A percentile compares a stretch with the other conserved stretches of the same genome.
phyloP scores from a whole-genome alignment of 108 stramenopile species.

The Cylindrotheca fusiformis region DNA sequence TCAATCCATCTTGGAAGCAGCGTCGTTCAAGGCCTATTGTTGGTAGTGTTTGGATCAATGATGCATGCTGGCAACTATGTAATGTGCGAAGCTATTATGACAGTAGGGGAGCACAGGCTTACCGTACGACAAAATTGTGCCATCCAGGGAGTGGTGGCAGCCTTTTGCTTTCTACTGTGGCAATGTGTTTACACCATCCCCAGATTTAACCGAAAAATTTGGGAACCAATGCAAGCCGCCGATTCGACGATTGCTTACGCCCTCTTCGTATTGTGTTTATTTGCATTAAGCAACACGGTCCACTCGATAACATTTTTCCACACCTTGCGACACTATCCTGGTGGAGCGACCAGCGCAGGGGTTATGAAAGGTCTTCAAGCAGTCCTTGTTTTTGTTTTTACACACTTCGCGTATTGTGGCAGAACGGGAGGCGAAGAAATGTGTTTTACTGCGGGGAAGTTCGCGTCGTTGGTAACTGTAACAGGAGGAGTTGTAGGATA shows the following conservation, averaged over 20 bases:
- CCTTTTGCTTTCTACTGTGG: conserved; percentile 46
- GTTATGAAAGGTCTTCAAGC: conserved; percentile 83
- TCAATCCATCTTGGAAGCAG: conserved; percentile 32
- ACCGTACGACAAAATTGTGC: conserved; percentile 67
- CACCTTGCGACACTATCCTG: conserved; percentile 60
- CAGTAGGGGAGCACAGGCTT: conserved; percentile 22
- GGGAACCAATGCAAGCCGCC: conserved; percentile 51
- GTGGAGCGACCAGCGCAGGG: conserved; percentile 76
- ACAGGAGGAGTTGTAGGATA: conserved; percentile 40
- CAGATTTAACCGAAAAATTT: conserved; percentile 33
- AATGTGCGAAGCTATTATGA: conserved; percentile 65
- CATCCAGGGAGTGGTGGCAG: conserved; percentile 58
- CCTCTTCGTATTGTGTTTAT: conserved; percentile 12
- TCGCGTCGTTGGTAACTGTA: conserved; percentile 54
- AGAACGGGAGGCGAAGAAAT: conserved; percentile 59
- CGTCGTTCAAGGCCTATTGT: conserved; percentile 45
- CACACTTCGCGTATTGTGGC: conserved; percentile 57
- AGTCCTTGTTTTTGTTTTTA: conserved; percentile 64
- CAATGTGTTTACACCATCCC: conserved; percentile 66
- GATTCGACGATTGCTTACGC: conserved; percentile 39
- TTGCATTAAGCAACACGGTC: conserved; percentile 44
- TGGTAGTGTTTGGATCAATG: conserved; percentile 48
- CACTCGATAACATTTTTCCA: conserved; percentile 60
- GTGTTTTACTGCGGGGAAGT: conserved; percentile 63
- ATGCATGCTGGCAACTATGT: conserved; percentile 67